These are phyloP conservation scores for Penicillium pancosmium DNA, from an alignment of 495 filamentous ascomycete genomes.

Conservation along the genomic window DNA sequence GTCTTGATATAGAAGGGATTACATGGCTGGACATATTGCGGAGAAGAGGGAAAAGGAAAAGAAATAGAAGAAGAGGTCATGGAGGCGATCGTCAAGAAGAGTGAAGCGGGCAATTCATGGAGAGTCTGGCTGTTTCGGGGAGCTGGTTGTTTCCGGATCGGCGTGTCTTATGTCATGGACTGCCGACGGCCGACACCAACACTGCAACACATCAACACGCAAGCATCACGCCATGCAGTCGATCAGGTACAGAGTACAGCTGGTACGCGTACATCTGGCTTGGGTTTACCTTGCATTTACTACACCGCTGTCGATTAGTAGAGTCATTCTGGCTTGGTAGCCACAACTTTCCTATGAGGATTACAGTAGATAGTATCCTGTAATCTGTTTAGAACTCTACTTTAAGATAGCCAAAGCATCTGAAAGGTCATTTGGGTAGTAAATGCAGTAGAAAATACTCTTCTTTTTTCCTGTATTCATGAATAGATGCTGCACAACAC, in stretches of 20 bases:
- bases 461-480: too few species aligned
- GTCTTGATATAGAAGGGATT: slow-evolving; percentile 17
- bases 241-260: too few species aligned
- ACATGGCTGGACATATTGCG: slow-evolving; percentile 19
- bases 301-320: too few species aligned
- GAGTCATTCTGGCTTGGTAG: background rate
- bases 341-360: too few species aligned
- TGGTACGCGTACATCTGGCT: background rate
- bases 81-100: slow-evolving; percentile 1
- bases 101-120: background rate
- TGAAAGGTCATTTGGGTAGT: too few species aligned
- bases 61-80: slow-evolving; percentile 3
- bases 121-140: slow-evolving; percentile 8
- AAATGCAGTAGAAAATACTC: too few species aligned
- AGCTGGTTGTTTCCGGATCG: slow-evolving; percentile 20
- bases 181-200: slow-evolving; percentile 22
- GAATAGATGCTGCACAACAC: too few species aligned
- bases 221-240: background rate
- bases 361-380: too few species aligned
- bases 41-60: background rate
- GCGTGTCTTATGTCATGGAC: slow-evolving; percentile 29
- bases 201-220: background rate
- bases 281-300: too few species aligned
- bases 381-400: too few species aligned
- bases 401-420: too few species aligned